Percentiles rank a stretch among this genome's conserved stretches.
Evolutionary conservation across 2,329 filamentous ascomycete species (phyloP).

Genomic region (Fusarium gaditjirri): DNA sequence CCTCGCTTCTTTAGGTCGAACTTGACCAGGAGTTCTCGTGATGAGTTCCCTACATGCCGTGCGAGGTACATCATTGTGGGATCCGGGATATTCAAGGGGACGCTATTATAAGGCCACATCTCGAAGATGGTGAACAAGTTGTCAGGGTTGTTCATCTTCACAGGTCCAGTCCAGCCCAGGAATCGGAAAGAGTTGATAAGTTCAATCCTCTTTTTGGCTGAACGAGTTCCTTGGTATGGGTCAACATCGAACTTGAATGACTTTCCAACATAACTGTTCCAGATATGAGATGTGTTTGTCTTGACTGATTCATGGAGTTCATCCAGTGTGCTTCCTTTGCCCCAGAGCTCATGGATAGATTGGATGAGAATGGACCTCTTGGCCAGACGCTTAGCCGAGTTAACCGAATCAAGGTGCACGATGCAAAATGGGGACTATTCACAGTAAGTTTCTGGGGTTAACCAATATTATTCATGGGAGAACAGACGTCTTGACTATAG

Average conservation of each 20-base stretch:
- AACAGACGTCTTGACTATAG: constrained; percentile 78
- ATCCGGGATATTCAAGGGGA: constrained; percentile 58
- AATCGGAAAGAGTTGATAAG: constrained; percentile 87
- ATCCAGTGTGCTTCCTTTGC: constrained; percentile 72
- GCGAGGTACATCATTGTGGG: constrained; percentile 76
- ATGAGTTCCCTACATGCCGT: constrained; percentile 73
- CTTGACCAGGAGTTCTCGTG: constrained; percentile 73
- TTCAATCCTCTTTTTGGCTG: constrained; percentile 69
- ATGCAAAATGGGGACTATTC: constrained; percentile 86
- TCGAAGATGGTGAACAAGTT: constrained; percentile 85
- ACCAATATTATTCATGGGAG: constrained; percentile 13
- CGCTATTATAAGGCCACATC: constrained; percentile 72
- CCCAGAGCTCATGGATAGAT: constrained; percentile 92
- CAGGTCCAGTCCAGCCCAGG: constrained; percentile 80
- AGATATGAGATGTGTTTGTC: constrained; percentile 68
- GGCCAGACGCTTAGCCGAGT: constrained; percentile 74
- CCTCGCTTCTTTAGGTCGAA: constrained; percentile 92
- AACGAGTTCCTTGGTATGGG: constrained; percentile 79
- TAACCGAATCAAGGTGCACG: constrained; percentile 72
- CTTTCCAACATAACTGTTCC: constrained; percentile 70
- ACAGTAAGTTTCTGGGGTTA: constrained; percentile 31
- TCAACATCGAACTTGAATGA: constrained; percentile 90
- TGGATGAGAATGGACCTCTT: constrained; percentile 83
- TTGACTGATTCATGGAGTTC: constrained; percentile 75
- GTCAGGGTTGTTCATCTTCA: constrained; percentile 79